phyloP scores from a whole-genome alignment of 202 grass and related monocot species.

The Brachypodium distachyon region DNA sequence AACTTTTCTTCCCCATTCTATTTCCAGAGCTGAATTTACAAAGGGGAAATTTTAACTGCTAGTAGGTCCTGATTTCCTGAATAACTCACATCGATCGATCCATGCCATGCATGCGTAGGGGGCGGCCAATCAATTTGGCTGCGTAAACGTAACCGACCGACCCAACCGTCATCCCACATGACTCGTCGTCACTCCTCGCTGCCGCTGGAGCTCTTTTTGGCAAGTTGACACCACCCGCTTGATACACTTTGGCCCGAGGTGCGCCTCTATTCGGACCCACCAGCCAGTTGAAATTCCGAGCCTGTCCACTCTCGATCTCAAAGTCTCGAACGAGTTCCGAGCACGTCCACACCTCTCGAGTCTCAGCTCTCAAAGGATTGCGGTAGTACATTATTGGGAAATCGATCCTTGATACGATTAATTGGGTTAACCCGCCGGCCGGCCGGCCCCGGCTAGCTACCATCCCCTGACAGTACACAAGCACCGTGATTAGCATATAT shows the following conservation, averaged over 20 bases:
- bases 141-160: conserved; percentile 17
- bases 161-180: conserved; percentile 26
- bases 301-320: not conserved
- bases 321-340: no score
- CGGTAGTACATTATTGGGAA: no score
- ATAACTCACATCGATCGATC: not conserved
- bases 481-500: not conserved
- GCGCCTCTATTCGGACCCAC: not conserved
- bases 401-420: no score
- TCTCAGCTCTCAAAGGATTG: no score
- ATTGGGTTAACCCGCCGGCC: no score
- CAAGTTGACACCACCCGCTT: conserved; percentile 30
- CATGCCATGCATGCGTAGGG: not conserved
- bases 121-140: not conserved
- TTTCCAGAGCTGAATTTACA: not conserved
- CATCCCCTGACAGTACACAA: not conserved
- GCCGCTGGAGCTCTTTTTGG: conserved; percentile 22
- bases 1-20: not conserved
- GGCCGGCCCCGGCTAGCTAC: not conserved
- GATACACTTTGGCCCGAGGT: not conserved
- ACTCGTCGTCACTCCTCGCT: not conserved
- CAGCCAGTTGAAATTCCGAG: not conserved
- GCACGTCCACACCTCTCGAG: no score
- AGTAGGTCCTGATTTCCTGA: not conserved
- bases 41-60: not conserved